Evolutionary conservation across 1,284 basidiomycete genomes (phyloP).

Genomic region (Boletellus deceptivus): DNA sequence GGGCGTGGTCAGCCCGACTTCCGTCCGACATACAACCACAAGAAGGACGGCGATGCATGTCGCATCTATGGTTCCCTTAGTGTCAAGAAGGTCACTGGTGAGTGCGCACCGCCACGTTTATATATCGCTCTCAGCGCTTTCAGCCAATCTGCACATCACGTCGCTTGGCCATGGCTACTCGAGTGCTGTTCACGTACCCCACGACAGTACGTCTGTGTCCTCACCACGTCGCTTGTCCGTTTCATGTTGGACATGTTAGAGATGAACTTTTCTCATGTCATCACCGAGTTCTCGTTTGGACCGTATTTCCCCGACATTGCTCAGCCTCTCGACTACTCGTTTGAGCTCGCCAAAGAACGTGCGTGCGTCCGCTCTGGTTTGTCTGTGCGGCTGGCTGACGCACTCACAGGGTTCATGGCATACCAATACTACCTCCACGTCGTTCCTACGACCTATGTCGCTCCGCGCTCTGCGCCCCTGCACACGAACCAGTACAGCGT

Average conservation of each 20-base stretch:
- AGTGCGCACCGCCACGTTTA: constrained; percentile 3
- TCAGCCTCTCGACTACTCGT: constrained; percentile 91
- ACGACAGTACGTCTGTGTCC: constrained; percentile 56
- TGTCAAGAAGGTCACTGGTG: constrained; percentile 89
- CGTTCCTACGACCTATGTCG: constrained; percentile 92
- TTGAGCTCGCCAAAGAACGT: constrained; percentile 82
- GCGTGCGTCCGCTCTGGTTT: constrained; percentile 33
- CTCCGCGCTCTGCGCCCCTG: constrained; percentile 57
- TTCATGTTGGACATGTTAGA: constrained; percentile 43
- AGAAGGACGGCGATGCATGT: constrained; percentile 69
- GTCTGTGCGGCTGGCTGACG: not conserved
- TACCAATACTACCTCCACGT: constrained; percentile 96
- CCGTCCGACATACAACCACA: constrained; percentile 70
- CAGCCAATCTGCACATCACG: constrained; percentile 86
- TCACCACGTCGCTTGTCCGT: not conserved
- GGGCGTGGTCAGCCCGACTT: constrained; percentile 46
- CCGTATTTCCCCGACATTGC: constrained; percentile 94
- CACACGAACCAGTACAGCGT: constrained; percentile 94
- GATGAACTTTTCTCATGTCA: constrained; percentile 96
- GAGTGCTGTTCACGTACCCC: constrained; percentile 85
- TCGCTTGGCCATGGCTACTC: constrained; percentile 94
- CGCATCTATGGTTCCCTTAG: constrained; percentile 82
- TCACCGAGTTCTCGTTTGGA: constrained; percentile 96
- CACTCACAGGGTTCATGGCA: constrained; percentile 74
- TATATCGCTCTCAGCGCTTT: not conserved